These are phyloP conservation scores for Flaveria linearis DNA, from an alignment of 129 eudicot species.

Conservation along the genomic window DNA sequence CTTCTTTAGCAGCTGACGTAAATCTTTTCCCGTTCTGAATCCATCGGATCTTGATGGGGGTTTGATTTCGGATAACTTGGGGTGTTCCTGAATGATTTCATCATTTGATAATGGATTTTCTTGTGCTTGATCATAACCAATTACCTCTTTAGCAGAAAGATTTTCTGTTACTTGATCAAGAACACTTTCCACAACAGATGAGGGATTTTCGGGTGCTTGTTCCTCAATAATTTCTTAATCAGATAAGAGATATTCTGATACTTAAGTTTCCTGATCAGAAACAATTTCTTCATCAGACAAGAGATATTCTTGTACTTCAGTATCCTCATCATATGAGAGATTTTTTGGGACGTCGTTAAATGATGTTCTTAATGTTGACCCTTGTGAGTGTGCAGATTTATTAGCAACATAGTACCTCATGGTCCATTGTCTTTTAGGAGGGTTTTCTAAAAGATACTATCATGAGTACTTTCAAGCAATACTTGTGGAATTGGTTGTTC, in stretches of 20 bases:
- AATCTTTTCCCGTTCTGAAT: neutral
- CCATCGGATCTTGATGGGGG: constrained; percentile 11
- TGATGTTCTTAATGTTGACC: neutral
- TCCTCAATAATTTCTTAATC: too few relatives aligned
- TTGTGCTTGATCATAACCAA: too few relatives aligned
- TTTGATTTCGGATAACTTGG: neutral
- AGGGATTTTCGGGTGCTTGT: too few relatives aligned
- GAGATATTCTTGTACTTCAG: neutral
- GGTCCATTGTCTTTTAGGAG: neutral
- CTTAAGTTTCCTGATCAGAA: too few relatives aligned
- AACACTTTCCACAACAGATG: too few relatives aligned
- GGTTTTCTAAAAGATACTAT: neutral
- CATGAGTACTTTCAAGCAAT: neutral
- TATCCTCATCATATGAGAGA: neutral
- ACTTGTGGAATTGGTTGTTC: neutral
- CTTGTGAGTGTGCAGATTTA: neutral
- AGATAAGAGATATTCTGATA: too few relatives aligned
- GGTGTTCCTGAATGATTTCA: neutral
- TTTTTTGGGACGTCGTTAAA: neutral
- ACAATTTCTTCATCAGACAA: neutral
- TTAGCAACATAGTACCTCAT: neutral
- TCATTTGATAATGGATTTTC: neutral
- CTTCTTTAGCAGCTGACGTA: neutral
- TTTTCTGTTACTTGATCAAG: too few relatives aligned
- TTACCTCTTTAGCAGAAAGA: too few relatives aligned